A percentile compares a stretch with the other conserved stretches of the same genome.
phyloP scores from a whole-genome alignment of 305 asterid genomes.

The Rubia tinctorum region DNA sequence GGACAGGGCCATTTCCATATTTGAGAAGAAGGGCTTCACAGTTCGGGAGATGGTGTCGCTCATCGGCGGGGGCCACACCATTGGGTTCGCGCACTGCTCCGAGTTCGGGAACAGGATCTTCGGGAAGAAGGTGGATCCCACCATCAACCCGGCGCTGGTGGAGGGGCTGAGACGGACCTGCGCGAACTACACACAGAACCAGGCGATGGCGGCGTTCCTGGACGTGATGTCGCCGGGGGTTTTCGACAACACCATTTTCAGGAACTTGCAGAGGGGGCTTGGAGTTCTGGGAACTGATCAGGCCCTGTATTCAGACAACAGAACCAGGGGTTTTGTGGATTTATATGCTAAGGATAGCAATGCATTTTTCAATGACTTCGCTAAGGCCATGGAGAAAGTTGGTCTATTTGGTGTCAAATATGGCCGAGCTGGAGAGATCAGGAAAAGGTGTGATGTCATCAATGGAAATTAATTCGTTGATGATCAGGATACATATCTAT shows the following conservation, averaged over 20 bases:
- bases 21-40: conserved; percentile 20
- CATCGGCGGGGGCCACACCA: conserved; percentile 31
- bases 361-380: conserved; percentile 29
- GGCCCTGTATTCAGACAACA: conserved; percentile 17
- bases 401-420: conserved; percentile 29
- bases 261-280: conserved; percentile 26
- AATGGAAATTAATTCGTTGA: conserved; percentile 9
- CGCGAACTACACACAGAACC: conserved; percentile 20
- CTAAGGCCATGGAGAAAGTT: conserved; percentile 33
- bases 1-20: conserved; percentile 18
- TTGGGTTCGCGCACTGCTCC: conserved; percentile 32
- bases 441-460: conserved; percentile 34
- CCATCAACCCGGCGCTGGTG: conserved; percentile 24
- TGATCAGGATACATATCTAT: not conserved
- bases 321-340: conserved; percentile 30
- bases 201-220: conserved; percentile 26
- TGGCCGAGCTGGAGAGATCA: conserved; percentile 31
- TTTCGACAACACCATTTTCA: conserved; percentile 32
- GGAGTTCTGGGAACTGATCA: conserved; percentile 29
- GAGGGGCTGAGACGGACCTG: conserved; percentile 24
- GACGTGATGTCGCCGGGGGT: conserved; percentile 33
- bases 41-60: conserved; percentile 33
- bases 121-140: conserved; percentile 16
- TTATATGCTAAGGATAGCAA: conserved; percentile 25
- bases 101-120: conserved; percentile 27